Evolutionary conservation across 768 basidiomycete species (phyloP).

Genomic region (Lactarius hengduanensis): DNA sequence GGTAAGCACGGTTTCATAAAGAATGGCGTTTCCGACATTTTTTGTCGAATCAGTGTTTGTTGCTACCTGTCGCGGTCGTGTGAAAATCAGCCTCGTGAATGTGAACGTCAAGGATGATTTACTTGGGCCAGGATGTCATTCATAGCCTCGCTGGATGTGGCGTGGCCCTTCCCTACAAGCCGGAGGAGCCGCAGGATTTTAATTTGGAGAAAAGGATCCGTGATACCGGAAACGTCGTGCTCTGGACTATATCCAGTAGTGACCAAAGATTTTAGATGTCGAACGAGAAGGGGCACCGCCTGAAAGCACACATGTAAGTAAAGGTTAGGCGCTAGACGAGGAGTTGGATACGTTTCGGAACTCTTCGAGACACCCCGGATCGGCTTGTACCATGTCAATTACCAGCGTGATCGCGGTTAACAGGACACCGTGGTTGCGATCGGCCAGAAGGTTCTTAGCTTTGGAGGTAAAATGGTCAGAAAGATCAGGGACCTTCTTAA

Average conservation of each 20-base stretch:
- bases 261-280: constrained; percentile 90
- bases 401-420: constrained; percentile 93
- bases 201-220: constrained; percentile 92
- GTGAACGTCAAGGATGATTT: constrained; percentile 20
- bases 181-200: constrained; percentile 89
- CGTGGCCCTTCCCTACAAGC: constrained; percentile 82
- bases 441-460: constrained; percentile 87
- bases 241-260: constrained; percentile 98
- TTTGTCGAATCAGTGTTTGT: constrained; percentile 98
- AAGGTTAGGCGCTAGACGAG: constrained; percentile 16
- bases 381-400: constrained; percentile 88
- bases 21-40: constrained; percentile 96
- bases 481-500: constrained; percentile 95
- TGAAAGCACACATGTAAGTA: constrained; percentile 35
- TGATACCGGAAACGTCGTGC: constrained; percentile 99
- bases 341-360: constrained; percentile 74
- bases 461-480: constrained; percentile 88
- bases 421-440: constrained; percentile 96
- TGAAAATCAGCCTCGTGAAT: not conserved
- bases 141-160: constrained; percentile 90
- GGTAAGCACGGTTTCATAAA: constrained; percentile 96
- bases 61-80: constrained; percentile 65
- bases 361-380: constrained; percentile 69
- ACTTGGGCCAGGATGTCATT: constrained; percentile 98
- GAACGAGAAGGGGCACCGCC: constrained; percentile 92